Evolutionary conservation across 305 asterid genomes (phyloP).

Genomic region (Fraxinus angustifolia): DNA sequence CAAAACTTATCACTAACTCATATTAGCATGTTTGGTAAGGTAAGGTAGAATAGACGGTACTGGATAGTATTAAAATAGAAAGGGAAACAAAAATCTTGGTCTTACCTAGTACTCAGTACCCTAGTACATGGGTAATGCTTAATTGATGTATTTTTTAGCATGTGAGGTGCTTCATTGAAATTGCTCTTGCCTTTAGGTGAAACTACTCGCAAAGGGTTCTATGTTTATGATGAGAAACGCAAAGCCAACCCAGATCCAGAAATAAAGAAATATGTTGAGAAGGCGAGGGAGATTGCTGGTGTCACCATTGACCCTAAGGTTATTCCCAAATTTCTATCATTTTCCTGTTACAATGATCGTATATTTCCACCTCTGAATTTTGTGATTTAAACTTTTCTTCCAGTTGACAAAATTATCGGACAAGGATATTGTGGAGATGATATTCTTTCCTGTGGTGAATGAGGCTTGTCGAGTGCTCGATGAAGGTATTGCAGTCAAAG

Average conservation of each 20-base stretch:
- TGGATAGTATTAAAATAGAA: neutral
- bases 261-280: constrained; percentile 71
- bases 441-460: constrained; percentile 95
- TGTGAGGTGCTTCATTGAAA: constrained; percentile 7
- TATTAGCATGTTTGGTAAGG: neutral
- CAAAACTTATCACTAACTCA: neutral
- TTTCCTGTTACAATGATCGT: neutral
- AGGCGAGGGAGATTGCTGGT: constrained; percentile 78
- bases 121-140: neutral
- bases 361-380: neutral
- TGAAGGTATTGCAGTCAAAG: constrained; percentile 88
- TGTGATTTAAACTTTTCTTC: constrained; percentile 11
- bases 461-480: constrained; percentile 96
- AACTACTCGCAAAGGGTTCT: constrained; percentile 79
- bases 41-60: neutral
- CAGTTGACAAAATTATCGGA: constrained; percentile 70
- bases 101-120: neutral
- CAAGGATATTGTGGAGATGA: constrained; percentile 91
- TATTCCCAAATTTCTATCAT: constrained; percentile 7
- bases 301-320: constrained; percentile 86
- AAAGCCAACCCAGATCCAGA: constrained; percentile 94
- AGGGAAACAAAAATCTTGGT: neutral
- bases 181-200: constrained; percentile 55
- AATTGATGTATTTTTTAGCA: neutral
- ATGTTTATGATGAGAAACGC: constrained; percentile 71